These are phyloP conservation scores for Saccharomycopsis fodiens DNA, from an alignment of 805 yeast genomes.

Conservation along the genomic window DNA sequence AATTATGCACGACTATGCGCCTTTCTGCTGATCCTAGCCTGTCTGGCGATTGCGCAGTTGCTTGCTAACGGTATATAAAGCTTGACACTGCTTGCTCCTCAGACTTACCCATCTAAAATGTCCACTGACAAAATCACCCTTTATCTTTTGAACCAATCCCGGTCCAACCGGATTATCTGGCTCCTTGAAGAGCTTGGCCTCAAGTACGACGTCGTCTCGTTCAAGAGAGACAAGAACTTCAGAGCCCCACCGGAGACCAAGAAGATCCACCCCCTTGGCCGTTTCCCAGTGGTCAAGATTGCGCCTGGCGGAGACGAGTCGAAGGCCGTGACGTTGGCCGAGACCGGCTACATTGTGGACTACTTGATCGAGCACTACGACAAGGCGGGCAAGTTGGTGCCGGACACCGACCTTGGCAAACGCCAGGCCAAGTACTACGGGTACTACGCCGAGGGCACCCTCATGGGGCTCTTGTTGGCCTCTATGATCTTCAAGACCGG, in stretches of 20 bases:
- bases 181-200: constrained; percentile 50
- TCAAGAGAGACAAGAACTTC: constrained; percentile 41
- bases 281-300: constrained; percentile 51
- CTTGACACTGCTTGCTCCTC: too few relatives aligned
- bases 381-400: background rate
- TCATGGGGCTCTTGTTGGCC: constrained; percentile 28
- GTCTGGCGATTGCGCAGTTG: too few relatives aligned
- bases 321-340: constrained; percentile 34
- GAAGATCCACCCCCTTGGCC: constrained; percentile 55
- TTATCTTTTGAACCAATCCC: constrained; percentile 30
- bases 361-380: constrained; percentile 24
- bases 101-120: too few relatives aligned
- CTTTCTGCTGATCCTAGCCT: too few relatives aligned
- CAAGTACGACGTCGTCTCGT: constrained; percentile 46
- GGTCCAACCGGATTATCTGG: constrained; percentile 59
- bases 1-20: too few relatives aligned
- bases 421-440: constrained; percentile 35
- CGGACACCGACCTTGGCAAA: background rate
- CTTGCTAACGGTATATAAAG: too few relatives aligned
- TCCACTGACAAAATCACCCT: background rate
- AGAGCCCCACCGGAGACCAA: constrained; percentile 44
- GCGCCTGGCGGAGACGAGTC: constrained; percentile 23
- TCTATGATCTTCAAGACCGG: background rate
- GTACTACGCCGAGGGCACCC: constrained; percentile 53
- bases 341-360: constrained; percentile 52